Base-by-base conservation (phyloP, 202 grass and related monocot genomes). In the Elaeis oleifera region DNA sequence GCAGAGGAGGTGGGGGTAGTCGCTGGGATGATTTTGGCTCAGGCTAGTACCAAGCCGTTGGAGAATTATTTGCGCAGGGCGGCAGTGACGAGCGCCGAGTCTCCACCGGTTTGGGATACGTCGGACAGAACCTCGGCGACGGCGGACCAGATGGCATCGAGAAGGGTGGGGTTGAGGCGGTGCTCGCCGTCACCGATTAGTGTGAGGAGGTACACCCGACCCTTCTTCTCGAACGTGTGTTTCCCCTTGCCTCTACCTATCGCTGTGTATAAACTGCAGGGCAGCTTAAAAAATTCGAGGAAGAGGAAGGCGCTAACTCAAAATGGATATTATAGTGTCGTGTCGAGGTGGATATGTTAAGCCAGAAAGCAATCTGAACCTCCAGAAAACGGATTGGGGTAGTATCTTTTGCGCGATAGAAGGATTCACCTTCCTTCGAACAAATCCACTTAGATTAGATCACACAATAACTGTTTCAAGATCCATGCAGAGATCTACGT, bases 21-120 rank as follows among this genome's bases (percentile, higher is more conserved):
- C 52, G 54, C 21, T 28, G 84, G 74, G 0, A 49, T 79, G 20
- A 59, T 16, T 32, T 75, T 65, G 58, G 62, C 79, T 85, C 90
- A 89, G 6, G 53, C 77, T 7, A 54, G 80, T 68, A 82, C 75
- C 36, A 79, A 95, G 32, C 85, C 90, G 60, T 95, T 95, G 71
- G 71, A 87, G 78, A 95, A 90, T 77, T 75, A 95, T 68, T 80
- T 95, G 39, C 77, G 85, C 71, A 90, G 60, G 57, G 65, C 80
- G 26, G 85, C 75, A 2, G 69, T 59, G 64, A 95, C 59, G 27
- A 95, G 71, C 3, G 83, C 83, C n/a, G 74, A 55, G 49, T 49
- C 54, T 28, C 60, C 64, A 63, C 49, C 53, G 14, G 18, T 36
- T 36, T 22, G 54, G 29, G 66, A 49, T 0, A 29, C 27, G 72